These are phyloP conservation scores for Fomitopsis pinicola DNA, from an alignment of 1,284 basidiomycete species.

Conservation along the genomic window DNA sequence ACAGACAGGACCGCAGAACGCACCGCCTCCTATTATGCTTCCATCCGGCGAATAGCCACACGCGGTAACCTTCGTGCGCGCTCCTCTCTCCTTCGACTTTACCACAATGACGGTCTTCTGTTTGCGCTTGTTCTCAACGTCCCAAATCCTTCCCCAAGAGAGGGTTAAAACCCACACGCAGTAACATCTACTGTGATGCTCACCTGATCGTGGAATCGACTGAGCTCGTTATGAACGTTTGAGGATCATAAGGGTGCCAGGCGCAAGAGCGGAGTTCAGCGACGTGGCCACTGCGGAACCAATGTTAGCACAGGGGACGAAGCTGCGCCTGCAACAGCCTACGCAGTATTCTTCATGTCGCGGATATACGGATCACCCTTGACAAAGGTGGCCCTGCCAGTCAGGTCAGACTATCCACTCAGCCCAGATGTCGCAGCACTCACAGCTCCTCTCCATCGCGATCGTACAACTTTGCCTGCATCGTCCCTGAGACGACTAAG, in stretches of 20 bases:
- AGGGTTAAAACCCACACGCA: neutral
- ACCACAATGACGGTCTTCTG: slow-evolving; percentile 94
- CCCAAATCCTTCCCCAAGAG: slow-evolving; percentile 86
- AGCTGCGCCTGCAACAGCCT: slow-evolving; percentile 32
- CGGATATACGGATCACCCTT: slow-evolving; percentile 98
- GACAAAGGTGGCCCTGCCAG: slow-evolving; percentile 74
- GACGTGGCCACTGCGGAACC: slow-evolving; percentile 81
- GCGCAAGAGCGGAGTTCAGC: slow-evolving; percentile 85
- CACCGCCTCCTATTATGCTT: slow-evolving; percentile 81
- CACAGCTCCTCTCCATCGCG: slow-evolving; percentile 88
- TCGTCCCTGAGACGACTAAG: slow-evolving; percentile 83
- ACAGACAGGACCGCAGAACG: slow-evolving; percentile 24
- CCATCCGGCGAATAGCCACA: slow-evolving; percentile 88
- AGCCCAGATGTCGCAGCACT: slow-evolving; percentile 30
- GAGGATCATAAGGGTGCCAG: slow-evolving; percentile 86
- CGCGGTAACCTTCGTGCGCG: slow-evolving; percentile 86
- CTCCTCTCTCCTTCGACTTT: slow-evolving; percentile 94
- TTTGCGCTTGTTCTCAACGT: slow-evolving; percentile 82
- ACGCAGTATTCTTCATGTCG: slow-evolving; percentile 91
- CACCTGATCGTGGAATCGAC: slow-evolving; percentile 92
- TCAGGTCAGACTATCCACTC: slow-evolving; percentile 43
- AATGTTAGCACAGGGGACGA: slow-evolving; percentile 1
- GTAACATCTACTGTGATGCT: slow-evolving; percentile 17
- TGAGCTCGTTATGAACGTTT: slow-evolving; percentile 89
- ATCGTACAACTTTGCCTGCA: slow-evolving; percentile 85